Evolutionary conservation across 106 monocot species (phyloP).

Genomic region (Narthecium ossifragum): DNA sequence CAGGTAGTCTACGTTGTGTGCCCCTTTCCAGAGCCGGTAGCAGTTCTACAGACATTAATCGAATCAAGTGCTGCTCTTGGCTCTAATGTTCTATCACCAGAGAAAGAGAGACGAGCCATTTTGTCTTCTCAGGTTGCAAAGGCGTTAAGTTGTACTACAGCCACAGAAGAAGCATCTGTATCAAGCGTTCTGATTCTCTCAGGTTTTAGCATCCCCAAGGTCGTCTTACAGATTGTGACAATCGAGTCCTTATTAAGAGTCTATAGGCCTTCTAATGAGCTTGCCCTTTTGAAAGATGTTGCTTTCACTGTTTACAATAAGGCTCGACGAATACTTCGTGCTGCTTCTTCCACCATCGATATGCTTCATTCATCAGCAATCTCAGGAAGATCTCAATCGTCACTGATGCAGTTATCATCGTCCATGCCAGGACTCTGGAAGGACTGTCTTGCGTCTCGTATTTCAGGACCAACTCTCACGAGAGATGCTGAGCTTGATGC

Average conservation of each 20-base stretch:
- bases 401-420: slow-evolving; percentile 62
- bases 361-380: slow-evolving; percentile 36
- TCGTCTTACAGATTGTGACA: slow-evolving; percentile 85
- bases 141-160: slow-evolving; percentile 45
- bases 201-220: slow-evolving; percentile 76
- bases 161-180: slow-evolving; percentile 59
- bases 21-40: slow-evolving; percentile 75
- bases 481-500: slow-evolving; percentile 74
- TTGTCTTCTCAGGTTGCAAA: slow-evolving; percentile 67
- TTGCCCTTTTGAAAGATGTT: slow-evolving; percentile 74
- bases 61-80: slow-evolving; percentile 69
- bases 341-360: slow-evolving; percentile 35
- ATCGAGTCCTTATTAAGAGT: slow-evolving; percentile 64
- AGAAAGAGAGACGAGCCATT: slow-evolving; percentile 54
- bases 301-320: slow-evolving; percentile 97
- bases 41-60: slow-evolving; percentile 68
- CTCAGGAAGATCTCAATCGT: slow-evolving; percentile 43
- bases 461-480: slow-evolving; percentile 42
- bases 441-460: slow-evolving; percentile 69
- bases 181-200: slow-evolving; percentile 76
- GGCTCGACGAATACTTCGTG: slow-evolving; percentile 56
- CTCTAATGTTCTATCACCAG: slow-evolving; percentile 45
- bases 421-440: slow-evolving; percentile 79
- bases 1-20: slow-evolving; percentile 92
- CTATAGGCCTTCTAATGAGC: slow-evolving; percentile 50